A percentile compares a stretch with the other conserved stretches of the same genome.
Evolutionary conservation across 2,329 filamentous ascomycete genomes (phyloP).

Genomic region (Periconia sp.): DNA sequence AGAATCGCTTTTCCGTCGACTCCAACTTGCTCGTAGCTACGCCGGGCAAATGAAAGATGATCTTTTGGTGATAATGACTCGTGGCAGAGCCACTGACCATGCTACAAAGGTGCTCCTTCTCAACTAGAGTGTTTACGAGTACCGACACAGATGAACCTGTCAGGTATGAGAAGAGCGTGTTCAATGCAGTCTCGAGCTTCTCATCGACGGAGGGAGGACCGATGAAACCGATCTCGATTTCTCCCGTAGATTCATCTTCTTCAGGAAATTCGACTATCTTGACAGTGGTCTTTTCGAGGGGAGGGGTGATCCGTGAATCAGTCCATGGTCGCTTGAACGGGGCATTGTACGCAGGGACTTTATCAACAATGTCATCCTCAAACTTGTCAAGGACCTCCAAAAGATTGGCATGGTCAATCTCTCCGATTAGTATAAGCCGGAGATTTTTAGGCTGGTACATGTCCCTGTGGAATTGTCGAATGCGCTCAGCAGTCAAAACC

Average conservation of each 20-base stretch:
- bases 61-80: slow-evolving; percentile 75
- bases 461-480: slow-evolving; percentile 89
- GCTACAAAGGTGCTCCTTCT: slow-evolving; percentile 89
- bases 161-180: slow-evolving; percentile 80
- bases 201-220: slow-evolving; percentile 79
- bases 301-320: slow-evolving; percentile 77
- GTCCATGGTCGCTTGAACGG: slow-evolving; percentile 90
- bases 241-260: slow-evolving; percentile 91
- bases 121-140: slow-evolving; percentile 87
- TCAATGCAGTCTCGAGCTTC: slow-evolving; percentile 66
- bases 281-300: slow-evolving; percentile 70
- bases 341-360: slow-evolving; percentile 73
- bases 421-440: slow-evolving; percentile 87
- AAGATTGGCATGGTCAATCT: slow-evolving; percentile 80
- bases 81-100: slow-evolving; percentile 80
- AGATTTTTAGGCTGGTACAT: slow-evolving; percentile 99
- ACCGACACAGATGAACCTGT: slow-evolving; percentile 92
- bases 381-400: slow-evolving; percentile 82
- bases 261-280: slow-evolving; percentile 90
- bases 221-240: slow-evolving; percentile 83
- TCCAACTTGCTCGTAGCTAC: slow-evolving; percentile 85
- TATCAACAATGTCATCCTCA: slow-evolving; percentile 80
- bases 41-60: slow-evolving; percentile 82
- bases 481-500: slow-evolving; percentile 82
- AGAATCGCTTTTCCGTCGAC: slow-evolving; percentile 81